These are phyloP conservation scores for Macrotyloma uniflorum DNA, from an alignment of 306 rosid species.

Conservation along the genomic window DNA sequence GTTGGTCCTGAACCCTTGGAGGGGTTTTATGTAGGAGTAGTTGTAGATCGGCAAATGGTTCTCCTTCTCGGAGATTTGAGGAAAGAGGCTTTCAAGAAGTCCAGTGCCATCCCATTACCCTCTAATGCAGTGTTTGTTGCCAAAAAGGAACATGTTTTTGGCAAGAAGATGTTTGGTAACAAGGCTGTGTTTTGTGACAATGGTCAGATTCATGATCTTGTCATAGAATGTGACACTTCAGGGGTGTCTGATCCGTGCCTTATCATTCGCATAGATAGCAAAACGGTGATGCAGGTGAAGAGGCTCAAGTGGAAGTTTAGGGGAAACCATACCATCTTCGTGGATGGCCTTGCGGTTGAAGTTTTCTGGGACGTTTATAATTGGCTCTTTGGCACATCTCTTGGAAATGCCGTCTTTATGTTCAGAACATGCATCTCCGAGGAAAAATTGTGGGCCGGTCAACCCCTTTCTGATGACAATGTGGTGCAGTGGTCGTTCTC, in stretches of 20 bases:
- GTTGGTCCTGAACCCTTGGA: constrained; percentile 87
- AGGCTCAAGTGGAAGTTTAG: constrained; percentile 91
- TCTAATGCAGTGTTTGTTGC: constrained; percentile 75
- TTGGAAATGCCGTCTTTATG: constrained; percentile 91
- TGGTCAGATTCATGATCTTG: constrained; percentile 87
- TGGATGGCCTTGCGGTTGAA: constrained; percentile 89
- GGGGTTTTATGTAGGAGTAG: constrained; percentile 74
- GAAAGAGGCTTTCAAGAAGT: constrained; percentile 92
- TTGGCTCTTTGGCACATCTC: constrained; percentile 85
- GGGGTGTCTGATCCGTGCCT: constrained; percentile 68
- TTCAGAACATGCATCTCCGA: constrained; percentile 82
- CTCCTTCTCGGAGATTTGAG: constrained; percentile 95
- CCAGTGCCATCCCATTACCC: constrained; percentile 58
- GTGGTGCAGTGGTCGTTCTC: constrained; percentile 83
- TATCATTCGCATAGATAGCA: constrained; percentile 76
- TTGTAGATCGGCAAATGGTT: constrained; percentile 79
- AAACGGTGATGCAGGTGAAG: constrained; percentile 90
- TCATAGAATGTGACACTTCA: constrained; percentile 83
- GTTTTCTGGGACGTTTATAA: constrained; percentile 95
- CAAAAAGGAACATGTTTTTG: constrained; percentile 89
- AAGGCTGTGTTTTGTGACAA: constrained; percentile 79
- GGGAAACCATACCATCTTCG: constrained; percentile 83
- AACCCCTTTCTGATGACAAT: constrained; percentile 68
- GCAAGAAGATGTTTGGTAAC: constrained; percentile 73
- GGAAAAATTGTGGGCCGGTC: constrained; percentile 76